Percentiles rank a stretch among this genome's conserved stretches.
These are phyloP conservation scores for Leccinum solheimii DNA, from an alignment of 1,284 basidiomycete genomes.

Conservation along the genomic window DNA sequence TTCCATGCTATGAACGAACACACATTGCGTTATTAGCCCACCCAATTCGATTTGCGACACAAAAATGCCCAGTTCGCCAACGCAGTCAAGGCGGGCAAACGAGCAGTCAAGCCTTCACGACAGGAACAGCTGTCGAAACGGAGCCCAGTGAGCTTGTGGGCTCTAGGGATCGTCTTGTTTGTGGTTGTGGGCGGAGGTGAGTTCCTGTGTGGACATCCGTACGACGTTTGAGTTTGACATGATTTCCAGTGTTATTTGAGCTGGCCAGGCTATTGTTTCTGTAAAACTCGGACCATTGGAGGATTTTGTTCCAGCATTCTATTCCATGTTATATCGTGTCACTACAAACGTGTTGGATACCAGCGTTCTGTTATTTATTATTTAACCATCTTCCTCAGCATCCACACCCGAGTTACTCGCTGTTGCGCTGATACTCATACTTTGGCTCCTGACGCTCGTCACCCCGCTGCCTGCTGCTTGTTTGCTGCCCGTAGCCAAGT, in stretches of 20 bases:
- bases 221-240: conserved; percentile 8
- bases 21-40: conserved; percentile 42
- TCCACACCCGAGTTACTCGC: conserved; percentile 47
- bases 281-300: conserved; percentile 33
- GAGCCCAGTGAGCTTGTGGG: conserved; percentile 72
- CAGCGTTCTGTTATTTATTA: conserved; percentile 24
- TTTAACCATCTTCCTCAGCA: conserved; percentile 38
- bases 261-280: conserved; percentile 65
- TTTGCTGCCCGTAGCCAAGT: conserved; percentile 20
- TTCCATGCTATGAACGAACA: neutral
- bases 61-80: conserved; percentile 76
- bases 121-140: conserved; percentile 68
- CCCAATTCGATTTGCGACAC: conserved; percentile 77
- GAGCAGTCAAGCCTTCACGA: conserved; percentile 67
- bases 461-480: conserved; percentile 27
- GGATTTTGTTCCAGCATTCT: conserved; percentile 1
- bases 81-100: conserved; percentile 70
- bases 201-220: conserved; percentile 26
- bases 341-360: conserved; percentile 16
- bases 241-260: conserved; percentile 66
- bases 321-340: conserved; percentile 8
- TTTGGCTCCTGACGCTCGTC: conserved; percentile 46
- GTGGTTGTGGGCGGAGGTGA: conserved; percentile 75
- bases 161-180: conserved; percentile 65
- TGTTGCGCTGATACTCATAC: conserved; percentile 50